Conservation (phyloP, 2,329 filamentous ascomycete species). For the Alternaria panax region DNA sequence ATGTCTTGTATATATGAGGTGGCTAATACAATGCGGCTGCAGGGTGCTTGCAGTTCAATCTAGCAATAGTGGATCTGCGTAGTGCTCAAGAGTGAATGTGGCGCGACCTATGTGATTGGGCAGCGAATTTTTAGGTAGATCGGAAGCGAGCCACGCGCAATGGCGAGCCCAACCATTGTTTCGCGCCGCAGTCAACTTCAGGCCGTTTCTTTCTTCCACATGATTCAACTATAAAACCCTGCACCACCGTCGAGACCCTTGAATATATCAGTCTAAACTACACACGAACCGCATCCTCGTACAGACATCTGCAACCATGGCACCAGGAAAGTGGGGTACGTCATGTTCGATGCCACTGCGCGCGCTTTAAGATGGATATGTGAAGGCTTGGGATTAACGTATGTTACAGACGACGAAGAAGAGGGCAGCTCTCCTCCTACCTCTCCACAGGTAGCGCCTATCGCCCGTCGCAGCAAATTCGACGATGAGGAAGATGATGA, state of each 20-base stretch:
- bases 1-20: not conserved
- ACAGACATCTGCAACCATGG: conserved; percentile 42
- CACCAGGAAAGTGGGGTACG: conserved; percentile 53
- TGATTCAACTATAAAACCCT: conserved; percentile 13
- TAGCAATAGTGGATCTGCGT: not conserved
- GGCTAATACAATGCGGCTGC: not conserved
- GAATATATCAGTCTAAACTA: not conserved
- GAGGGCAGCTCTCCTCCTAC: conserved; percentile 62
- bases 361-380: conserved; percentile 14
- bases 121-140: conserved; percentile 36
- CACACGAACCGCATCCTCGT: not conserved
- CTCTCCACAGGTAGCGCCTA: conserved; percentile 56
- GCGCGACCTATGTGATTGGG: conserved; percentile 35
- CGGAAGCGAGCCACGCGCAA: conserved; percentile 28
- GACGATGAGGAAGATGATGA: conserved; percentile 90
- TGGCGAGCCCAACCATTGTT: conserved; percentile 39
- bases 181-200: conserved; percentile 32
- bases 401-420: conserved; percentile 60
- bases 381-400: conserved; percentile 26
- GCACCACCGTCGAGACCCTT: conserved; percentile 3
- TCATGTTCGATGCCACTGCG: conserved; percentile 42
- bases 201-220: conserved; percentile 23
- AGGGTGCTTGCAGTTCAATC: not conserved
- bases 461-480: conserved; percentile 71
- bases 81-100: conserved; percentile 2